Conservation (phyloP, 177 flowering plant genomes). For the Vitis hybrid region DNA sequence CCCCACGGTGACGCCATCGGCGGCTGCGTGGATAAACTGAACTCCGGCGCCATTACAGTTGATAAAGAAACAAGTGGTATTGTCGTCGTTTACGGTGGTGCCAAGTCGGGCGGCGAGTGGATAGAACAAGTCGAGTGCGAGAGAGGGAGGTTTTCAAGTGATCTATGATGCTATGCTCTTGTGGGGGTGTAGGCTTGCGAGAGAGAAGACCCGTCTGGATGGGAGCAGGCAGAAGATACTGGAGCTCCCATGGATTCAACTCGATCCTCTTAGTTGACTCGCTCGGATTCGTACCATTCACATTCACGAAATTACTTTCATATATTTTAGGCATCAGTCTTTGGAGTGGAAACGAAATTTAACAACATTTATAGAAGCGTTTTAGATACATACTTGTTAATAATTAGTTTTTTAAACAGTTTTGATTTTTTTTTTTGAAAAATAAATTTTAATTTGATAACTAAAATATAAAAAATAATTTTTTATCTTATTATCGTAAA, state of each 20-base stretch:
- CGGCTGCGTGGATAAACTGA: slow-evolving; percentile 37
- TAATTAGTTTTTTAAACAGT: too few relatives aligned
- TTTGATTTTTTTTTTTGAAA: too few relatives aligned
- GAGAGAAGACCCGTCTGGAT: slow-evolving; percentile 34
- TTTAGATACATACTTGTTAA: too few relatives aligned
- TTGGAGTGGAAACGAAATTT: background rate
- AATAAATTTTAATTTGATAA: too few relatives aligned
- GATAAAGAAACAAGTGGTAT: slow-evolving; percentile 23
- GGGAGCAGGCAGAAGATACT: slow-evolving; percentile 3
- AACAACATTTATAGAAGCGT: too few relatives aligned
- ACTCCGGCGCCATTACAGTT: slow-evolving; percentile 38
- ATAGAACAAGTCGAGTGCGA: slow-evolving; percentile 21
- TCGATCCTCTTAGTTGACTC: background rate
- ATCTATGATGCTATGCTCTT: background rate
- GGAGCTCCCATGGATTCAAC: slow-evolving; percentile 38
- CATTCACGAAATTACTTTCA: background rate
- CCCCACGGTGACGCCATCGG: slow-evolving; percentile 21
- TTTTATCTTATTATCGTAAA: too few relatives aligned
- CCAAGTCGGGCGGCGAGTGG: slow-evolving; percentile 37
- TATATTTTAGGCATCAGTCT: too few relatives aligned
- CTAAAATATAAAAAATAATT: too few relatives aligned
- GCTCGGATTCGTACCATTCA: background rate
- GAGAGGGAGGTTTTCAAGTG: slow-evolving; percentile 35
- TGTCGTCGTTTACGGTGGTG: slow-evolving; percentile 8
- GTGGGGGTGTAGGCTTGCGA: slow-evolving; percentile 14